Conservation (phyloP, 345 rosid species). For the Gossypioides kirkii region DNA sequence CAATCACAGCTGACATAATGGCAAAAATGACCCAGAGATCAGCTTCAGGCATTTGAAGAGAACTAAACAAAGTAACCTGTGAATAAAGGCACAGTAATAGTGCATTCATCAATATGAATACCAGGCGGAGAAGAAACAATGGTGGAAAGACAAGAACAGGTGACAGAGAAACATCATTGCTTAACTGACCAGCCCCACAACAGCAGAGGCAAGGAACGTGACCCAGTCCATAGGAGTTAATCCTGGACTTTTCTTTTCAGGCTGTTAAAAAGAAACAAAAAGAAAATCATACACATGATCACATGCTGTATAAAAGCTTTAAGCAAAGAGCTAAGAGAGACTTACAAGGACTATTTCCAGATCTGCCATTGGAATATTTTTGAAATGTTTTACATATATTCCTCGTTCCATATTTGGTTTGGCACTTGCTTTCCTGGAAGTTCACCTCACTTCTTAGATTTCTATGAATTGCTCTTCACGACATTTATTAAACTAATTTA, state of each 20-base stretch:
- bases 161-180: neutral
- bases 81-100: conserved; percentile 6
- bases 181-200: conserved; percentile 80
- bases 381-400: neutral
- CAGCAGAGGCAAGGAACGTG: conserved; percentile 78
- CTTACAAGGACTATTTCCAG: conserved; percentile 90
- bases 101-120: neutral
- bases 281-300: conserved; percentile 12
- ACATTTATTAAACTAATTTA: too few relatives aligned
- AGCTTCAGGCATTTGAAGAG: conserved; percentile 69
- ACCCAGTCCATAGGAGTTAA: conserved; percentile 99
- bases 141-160: conserved; percentile 5
- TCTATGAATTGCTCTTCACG: too few relatives aligned
- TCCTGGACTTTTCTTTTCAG: conserved; percentile 96
- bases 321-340: conserved; percentile 23
- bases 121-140: neutral
- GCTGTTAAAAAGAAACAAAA: conserved; percentile 41
- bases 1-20: conserved; percentile 77
- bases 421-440: neutral
- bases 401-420: neutral
- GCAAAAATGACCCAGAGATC: conserved; percentile 90
- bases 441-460: neutral
- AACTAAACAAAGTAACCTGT: conserved; percentile 79
- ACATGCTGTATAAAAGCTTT: conserved; percentile 4
- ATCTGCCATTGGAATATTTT: neutral